Evolutionary conservation across 176 grass and related monocot genomes (phyloP).

Genomic region (Lolium multiflorum): DNA sequence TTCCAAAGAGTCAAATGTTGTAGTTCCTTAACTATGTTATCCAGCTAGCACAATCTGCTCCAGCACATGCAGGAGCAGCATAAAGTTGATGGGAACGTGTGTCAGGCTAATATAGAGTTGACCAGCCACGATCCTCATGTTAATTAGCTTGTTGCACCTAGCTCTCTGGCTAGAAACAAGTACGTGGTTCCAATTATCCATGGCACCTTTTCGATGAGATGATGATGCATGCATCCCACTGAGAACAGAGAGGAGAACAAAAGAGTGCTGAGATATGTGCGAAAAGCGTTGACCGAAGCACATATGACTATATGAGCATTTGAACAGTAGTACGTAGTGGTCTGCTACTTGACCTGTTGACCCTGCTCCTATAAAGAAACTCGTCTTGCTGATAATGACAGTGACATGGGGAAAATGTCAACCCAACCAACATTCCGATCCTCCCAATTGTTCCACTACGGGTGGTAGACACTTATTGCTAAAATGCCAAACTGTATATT

Average conservation of each 20-base stretch:
- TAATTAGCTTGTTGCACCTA: not conserved
- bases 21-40: too few relatives aligned
- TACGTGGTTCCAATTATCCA: slow-evolving; percentile 21
- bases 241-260: too few relatives aligned
- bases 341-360: not conserved
- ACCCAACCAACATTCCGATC: too few relatives aligned
- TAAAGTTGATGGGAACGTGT: slow-evolving; percentile 13
- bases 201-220: too few relatives aligned
- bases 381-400: not conserved
- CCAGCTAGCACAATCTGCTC: too few relatives aligned
- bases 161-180: not conserved
- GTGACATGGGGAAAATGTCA: not conserved
- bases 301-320: not conserved
- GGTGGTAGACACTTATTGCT: too few relatives aligned
- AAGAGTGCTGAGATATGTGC: too few relatives aligned
- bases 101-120: not conserved
- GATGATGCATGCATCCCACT: too few relatives aligned
- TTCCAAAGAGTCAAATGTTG: too few relatives aligned
- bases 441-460: too few relatives aligned
- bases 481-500: too few relatives aligned
- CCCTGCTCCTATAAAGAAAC: not conserved
- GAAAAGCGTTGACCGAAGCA: too few relatives aligned
- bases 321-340: not conserved
- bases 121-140: not conserved
- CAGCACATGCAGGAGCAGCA: not conserved